phyloP scores from a whole-genome alignment of 2,329 filamentous ascomycete species.

The Pseudogymnoascus sp. region DNA sequence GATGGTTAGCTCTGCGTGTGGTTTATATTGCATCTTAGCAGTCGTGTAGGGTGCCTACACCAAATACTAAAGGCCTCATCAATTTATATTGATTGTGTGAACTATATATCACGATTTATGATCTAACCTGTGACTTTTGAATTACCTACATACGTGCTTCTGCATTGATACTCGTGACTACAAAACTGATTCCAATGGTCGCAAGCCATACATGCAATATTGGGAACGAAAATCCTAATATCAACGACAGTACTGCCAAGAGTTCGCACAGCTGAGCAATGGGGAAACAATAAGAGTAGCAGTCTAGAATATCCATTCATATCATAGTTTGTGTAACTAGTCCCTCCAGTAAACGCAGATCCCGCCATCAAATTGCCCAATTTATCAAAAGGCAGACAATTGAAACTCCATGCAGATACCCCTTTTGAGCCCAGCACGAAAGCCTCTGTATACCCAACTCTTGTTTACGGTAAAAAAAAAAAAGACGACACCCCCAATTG shows the following conservation, averaged over 20 bases:
- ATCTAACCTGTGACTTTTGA: not conserved
- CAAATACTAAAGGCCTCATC: conserved; percentile 6
- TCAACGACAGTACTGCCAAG: not conserved
- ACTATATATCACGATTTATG: conserved; percentile 9
- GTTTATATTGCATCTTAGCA: conserved; percentile 6
- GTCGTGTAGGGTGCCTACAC: conserved; percentile 3
- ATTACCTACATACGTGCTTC: not conserved
- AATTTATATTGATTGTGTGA: conserved; percentile 10
- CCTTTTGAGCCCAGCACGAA: conserved; percentile 5
- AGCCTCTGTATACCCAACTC: conserved; percentile 6
- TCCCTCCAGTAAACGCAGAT: not conserved
- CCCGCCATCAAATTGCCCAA: conserved; percentile 3
- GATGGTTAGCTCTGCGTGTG: conserved; percentile 6
- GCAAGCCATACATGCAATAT: not conserved
- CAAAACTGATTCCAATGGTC: not conserved
- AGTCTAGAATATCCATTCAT: conserved; percentile 7
- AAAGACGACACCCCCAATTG: not conserved
- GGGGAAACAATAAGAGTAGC: not conserved
- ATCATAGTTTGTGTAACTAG: conserved; percentile 4
- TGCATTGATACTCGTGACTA: not conserved
- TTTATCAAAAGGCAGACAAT: conserved; percentile 1
- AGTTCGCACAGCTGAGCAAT: not conserved
- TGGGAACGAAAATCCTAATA: not conserved
- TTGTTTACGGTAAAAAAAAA: not conserved
- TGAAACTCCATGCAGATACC: conserved; percentile 2